Percentiles rank a stretch among this genome's conserved stretches.
phyloP scores from a whole-genome alignment of 176 grass and related monocot genomes.

The Raddia distichophylla region DNA sequence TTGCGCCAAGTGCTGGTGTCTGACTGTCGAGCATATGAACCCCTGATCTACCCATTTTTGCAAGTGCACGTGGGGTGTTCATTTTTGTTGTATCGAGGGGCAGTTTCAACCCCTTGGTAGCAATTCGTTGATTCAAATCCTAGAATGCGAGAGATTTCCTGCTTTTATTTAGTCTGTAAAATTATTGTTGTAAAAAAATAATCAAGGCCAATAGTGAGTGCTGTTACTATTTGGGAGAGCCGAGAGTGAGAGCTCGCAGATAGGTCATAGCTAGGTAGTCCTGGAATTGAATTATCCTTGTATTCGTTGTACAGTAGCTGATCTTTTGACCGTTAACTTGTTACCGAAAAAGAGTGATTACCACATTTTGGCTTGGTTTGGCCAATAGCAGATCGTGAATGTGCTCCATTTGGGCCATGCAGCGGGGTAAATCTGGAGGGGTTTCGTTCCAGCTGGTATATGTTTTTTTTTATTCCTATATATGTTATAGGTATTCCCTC shows the following conservation, averaged over 20 bases:
- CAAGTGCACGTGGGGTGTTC: constrained; percentile 10
- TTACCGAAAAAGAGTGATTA: not conserved
- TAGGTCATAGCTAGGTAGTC: constrained; percentile 26
- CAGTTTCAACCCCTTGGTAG: constrained; percentile 25
- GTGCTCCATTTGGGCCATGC: not conserved
- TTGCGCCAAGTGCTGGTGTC: constrained; percentile 25
- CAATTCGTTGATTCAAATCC: constrained; percentile 38
- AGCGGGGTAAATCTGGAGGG: not conserved
- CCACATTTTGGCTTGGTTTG: not conserved
- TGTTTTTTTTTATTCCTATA: not conserved
- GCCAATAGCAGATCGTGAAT: not conserved
- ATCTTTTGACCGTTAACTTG: constrained; percentile 16
- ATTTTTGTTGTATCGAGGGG: constrained; percentile 21
- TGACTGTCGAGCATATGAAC: not conserved
- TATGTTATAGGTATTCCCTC: no score
- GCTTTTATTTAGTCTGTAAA: constrained; percentile 36
- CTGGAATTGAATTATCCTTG: constrained; percentile 35
- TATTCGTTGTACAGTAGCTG: constrained; percentile 52
- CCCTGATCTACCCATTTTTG: constrained; percentile 33
- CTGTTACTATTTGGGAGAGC: not conserved
- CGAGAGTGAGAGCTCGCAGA: constrained; percentile 19
- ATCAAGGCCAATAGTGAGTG: not conserved
- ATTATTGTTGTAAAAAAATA: constrained; percentile 42
- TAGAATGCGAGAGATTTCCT: constrained; percentile 2
- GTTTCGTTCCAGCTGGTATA: not conserved